Evolutionary conservation across 805 yeast species (phyloP), one percentile per base, ranked within the genome.

Genomic region (Candida qinlingensis): DNA sequence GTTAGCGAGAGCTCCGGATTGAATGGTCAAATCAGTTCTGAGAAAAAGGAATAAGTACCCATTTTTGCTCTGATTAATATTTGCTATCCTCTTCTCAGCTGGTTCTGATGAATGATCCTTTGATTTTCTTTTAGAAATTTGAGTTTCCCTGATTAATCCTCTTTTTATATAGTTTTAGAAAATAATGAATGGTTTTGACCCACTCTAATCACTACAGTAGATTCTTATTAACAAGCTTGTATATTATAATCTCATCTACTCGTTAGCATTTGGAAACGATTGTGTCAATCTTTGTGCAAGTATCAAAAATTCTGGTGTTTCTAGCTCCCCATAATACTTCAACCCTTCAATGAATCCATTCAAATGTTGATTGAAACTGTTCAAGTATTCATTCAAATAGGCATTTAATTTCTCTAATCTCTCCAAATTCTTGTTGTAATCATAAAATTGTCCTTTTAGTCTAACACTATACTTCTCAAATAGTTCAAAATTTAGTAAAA

Each of bases 401-500:
- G 64, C 62, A 41, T 67, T 67, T 54, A 80, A 60, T 47, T 69
- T 72, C n/a, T 60, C 64, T 40, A 73, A 56, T 49, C 80, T 66
- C 7, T 61, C 66, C 10, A 62, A 48, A 19, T 77, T 74, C 60
- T 73, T 66, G 11, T 54, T 58, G 12, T 57, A 58, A 58, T 72
- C 77, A 56, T 68, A 75, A 6, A 56, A 59, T 37, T 71, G 69
- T 39, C 68, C 71, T 34, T 56, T 60, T 51, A 70, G 67, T 57
- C 71, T 74, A 10, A 64, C 62, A n/a, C 56, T 62, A 37, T 71
- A 66, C 45, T 60, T 60, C 28, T 53, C 53, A 47, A 58, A 75
- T 13, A 85, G 67, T 33, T 75, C 72, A 37, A 63, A 67, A 54
- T 77, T 75, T 54, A 81, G 64, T 46, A 75, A 51, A 31, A 82